Conservation (phyloP, 768 basidiomycete species). For the Chlorophyllum brunneum region DNA sequence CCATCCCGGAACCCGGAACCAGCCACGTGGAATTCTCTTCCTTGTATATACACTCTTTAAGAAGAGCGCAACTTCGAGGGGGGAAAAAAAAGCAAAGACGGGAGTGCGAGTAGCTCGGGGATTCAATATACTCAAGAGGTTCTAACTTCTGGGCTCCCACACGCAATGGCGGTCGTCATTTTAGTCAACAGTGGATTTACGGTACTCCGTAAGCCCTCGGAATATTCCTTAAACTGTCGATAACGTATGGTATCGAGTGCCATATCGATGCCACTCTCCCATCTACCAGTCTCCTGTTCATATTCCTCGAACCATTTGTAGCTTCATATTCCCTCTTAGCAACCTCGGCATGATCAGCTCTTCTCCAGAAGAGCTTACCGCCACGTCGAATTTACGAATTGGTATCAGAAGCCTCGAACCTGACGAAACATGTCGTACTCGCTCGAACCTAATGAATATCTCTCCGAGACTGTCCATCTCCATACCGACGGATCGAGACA, state of each 20-base stretch:
- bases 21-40: neutral
- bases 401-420: too few relatives aligned
- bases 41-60: neutral
- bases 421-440: too few relatives aligned
- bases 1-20: neutral
- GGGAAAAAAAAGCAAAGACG: neutral
- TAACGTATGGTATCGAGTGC: neutral
- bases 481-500: too few relatives aligned
- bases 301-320: neutral
- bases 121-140: neutral
- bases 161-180: neutral
- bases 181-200: neutral
- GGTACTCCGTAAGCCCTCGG: neutral
- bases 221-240: neutral
- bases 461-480: too few relatives aligned
- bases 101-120: conserved; percentile 2
- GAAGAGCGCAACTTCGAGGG: neutral
- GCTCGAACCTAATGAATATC: too few relatives aligned
- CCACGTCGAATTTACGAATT: too few relatives aligned
- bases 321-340: too few relatives aligned
- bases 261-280: neutral
- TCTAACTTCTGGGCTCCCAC: neutral
- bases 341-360: too few relatives aligned
- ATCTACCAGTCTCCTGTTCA: neutral
- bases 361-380: too few relatives aligned